Evolutionary conservation across 2,329 filamentous ascomycete genomes (phyloP).

Genomic region (Penicillium sp.): DNA sequence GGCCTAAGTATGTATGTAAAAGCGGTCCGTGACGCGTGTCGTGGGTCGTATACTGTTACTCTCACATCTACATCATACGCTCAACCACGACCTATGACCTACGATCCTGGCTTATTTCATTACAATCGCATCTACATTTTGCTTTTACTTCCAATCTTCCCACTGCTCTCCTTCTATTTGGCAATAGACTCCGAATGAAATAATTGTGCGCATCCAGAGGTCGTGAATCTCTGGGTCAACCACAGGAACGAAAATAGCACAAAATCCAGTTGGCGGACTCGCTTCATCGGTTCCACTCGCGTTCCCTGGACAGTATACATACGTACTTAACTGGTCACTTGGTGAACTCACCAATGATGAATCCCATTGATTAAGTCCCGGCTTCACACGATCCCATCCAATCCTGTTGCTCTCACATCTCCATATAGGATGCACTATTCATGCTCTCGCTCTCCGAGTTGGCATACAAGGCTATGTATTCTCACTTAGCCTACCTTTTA

Average conservation of each 20-base stretch:
- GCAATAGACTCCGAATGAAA: neutral
- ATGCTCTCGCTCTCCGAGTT: neutral
- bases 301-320: no score
- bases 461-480: neutral
- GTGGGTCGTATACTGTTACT: neutral
- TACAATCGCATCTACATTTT: neutral
- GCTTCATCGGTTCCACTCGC: constrained; percentile 2
- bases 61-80: neutral
- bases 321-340: no score
- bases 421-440: neutral
- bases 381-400: constrained; percentile 9
- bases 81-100: no score
- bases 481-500: neutral
- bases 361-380: constrained; percentile 1
- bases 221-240: constrained; percentile 36
- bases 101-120: neutral
- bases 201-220: neutral
- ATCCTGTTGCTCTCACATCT: constrained; percentile 3
- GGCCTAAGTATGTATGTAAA: neutral
- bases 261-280: constrained; percentile 3
- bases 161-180: neutral
- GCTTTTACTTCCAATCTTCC: neutral
- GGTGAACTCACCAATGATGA: constrained; percentile 6
- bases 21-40: neutral
- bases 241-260: constrained; percentile 8